Evolutionary conservation across 164 flowering plant species (phyloP).

Genomic region (Chimonanthus praecox): DNA sequence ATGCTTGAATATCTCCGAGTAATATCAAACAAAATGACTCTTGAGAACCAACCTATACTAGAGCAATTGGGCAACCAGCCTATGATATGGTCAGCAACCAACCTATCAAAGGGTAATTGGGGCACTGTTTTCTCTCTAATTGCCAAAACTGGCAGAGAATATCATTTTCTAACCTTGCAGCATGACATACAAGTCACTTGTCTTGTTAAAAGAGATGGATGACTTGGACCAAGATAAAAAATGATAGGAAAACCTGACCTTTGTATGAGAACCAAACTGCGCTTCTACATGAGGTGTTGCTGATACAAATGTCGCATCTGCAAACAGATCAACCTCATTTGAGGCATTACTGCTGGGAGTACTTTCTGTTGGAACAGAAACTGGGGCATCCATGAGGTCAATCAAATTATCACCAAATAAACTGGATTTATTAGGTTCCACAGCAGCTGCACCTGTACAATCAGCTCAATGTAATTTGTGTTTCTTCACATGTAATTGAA

Average conservation of each 20-base stretch:
- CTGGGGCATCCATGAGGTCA: constrained; percentile 73
- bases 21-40: too few relatives aligned
- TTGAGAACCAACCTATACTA: too few relatives aligned
- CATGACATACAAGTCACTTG: too few relatives aligned
- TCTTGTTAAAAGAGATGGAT: background rate
- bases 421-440: constrained; percentile 49
- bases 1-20: too few relatives aligned
- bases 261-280: constrained; percentile 28
- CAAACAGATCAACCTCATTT: constrained; percentile 79
- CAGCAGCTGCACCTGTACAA: constrained; percentile 53
- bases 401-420: constrained; percentile 36
- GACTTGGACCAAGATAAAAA: background rate
- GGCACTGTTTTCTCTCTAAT: too few relatives aligned
- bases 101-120: too few relatives aligned
- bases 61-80: too few relatives aligned
- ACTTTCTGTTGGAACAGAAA: constrained; percentile 32
- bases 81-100: too few relatives aligned
- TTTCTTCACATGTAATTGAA: background rate
- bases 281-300: constrained; percentile 45
- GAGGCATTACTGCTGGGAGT: constrained; percentile 22
- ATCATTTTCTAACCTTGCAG: too few relatives aligned
- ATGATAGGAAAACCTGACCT: constrained; percentile 30
- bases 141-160: too few relatives aligned
- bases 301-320: constrained; percentile 91
- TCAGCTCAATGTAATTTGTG: background rate